Percentiles rank a stretch among this genome's conserved stretches.
phyloP scores from a whole-genome alignment of 208 protist species.

The Crithidia fasciculata region DNA sequence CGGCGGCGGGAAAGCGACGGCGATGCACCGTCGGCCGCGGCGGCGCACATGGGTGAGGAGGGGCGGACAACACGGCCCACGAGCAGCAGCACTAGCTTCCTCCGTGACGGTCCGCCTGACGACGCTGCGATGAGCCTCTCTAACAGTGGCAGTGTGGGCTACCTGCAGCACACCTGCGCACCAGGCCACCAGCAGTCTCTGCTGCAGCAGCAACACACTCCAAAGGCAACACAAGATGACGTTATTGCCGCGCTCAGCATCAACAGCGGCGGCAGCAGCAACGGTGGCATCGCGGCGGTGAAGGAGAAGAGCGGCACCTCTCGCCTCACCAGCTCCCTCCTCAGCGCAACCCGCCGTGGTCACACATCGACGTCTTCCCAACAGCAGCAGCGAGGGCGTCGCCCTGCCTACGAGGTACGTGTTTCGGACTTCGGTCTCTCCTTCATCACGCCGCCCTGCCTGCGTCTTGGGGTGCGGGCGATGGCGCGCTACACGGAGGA shows the following conservation, averaged over 20 bases:
- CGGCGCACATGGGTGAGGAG: no score
- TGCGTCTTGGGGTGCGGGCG: conserved; percentile 35
- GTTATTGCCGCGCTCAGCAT: no score
- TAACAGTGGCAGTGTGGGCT: background rate
- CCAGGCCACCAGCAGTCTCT: background rate
- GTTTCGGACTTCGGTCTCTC: conserved; percentile 52
- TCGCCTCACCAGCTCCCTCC: background rate
- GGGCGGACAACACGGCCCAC: no score
- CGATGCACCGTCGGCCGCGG: no score
- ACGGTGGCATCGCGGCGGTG: background rate
- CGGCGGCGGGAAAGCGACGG: background rate
- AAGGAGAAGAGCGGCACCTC: background rate
- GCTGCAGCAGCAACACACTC: no score
- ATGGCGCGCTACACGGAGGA: conserved; percentile 19
- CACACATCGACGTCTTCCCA: background rate
- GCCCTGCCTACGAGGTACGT: conserved; percentile 42
- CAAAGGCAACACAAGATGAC: no score
- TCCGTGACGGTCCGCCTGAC: no score
- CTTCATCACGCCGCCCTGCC: conserved; percentile 47
- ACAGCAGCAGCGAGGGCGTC: background rate
- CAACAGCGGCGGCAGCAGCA: no score
- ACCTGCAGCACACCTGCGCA: background rate
- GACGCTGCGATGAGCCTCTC: background rate
- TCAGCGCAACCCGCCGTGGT: conserved; percentile 1
- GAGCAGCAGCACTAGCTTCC: background rate